Evolutionary conservation across 2,329 filamentous ascomycete genomes (phyloP), one percentile per base, ranked within the genome.

Genomic region (Didymella segeticola): DNA sequence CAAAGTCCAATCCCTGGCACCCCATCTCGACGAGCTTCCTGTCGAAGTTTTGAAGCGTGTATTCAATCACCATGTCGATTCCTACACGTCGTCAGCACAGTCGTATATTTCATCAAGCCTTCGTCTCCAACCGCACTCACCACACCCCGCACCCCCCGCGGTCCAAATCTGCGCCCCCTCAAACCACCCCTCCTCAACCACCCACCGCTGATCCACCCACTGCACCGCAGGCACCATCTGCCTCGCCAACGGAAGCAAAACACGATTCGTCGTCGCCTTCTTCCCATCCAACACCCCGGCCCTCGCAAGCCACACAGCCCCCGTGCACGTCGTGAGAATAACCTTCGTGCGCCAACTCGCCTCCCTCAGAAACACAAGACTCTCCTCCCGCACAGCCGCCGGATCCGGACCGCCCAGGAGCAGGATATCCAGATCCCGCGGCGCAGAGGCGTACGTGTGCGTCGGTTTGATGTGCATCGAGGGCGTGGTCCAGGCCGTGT

Each of bases 391-490:
- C 3, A 74, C 71, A 4, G 63, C 64, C 4, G 23, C 53, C 0
- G 66, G 71, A 19, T 69, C 46, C 5, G 75, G 71, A 0, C 77
- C 77, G 39, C 75, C 77, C 10, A 75, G 60, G 25, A 79, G 31
- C 2, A 79, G 56, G 29, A 79, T 73, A 29, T 79, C 76, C 6
- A 79, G 66, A 37, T 79, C 76, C 5, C 75, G 67, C 3, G 77
- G 77, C 8, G 72, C 75, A 37, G 61, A 70, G 33, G 74, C 73
- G 62, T 78, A 78, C 2, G 76, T 78, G 39, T 71, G 59, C 26
- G 72, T 77, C 4, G 77, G 76, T 15, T 67, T 31, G 59, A 74
- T 69, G 42, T 54, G 62, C 59, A 77, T 63, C 7, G 66, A 62
- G 0, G 70, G 67, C 0, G 71, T 76, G 25, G 67, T 64, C 31